phyloP scores from a whole-genome alignment of 2,329 filamentous ascomycete species.

The Emydomyces testavorans region DNA sequence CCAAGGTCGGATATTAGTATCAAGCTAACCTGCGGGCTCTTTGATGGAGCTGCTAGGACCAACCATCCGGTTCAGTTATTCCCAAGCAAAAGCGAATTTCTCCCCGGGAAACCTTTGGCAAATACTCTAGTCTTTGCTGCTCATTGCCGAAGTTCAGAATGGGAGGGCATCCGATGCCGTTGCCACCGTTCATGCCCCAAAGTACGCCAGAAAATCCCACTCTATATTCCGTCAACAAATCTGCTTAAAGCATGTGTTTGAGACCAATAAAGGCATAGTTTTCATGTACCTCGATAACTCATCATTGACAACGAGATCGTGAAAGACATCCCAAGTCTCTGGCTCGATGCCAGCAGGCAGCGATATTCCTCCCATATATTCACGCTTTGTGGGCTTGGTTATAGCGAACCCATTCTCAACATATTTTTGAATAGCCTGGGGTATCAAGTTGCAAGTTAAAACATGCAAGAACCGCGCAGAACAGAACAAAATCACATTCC shows the following conservation, averaged over 20 bases:
- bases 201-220: slow-evolving; percentile 48
- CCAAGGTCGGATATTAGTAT: background rate
- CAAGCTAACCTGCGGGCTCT: slow-evolving; percentile 28
- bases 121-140: slow-evolving; percentile 48
- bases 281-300: slow-evolving; percentile 32
- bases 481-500: too few species aligned
- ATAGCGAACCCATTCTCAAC: slow-evolving; percentile 32
- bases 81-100: slow-evolving; percentile 52
- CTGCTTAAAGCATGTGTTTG: background rate
- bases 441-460: background rate
- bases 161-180: slow-evolving; percentile 52
- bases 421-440: slow-evolving; percentile 30
- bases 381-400: slow-evolving; percentile 28
- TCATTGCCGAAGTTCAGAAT: slow-evolving; percentile 51
- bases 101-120: slow-evolving; percentile 48
- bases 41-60: slow-evolving; percentile 13
- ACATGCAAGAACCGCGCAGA: background rate
- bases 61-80: slow-evolving; percentile 53
- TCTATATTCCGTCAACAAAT: slow-evolving; percentile 23
- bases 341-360: slow-evolving; percentile 38
- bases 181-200: slow-evolving; percentile 48
- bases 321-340: slow-evolving; percentile 46
- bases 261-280: background rate
- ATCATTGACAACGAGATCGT: slow-evolving; percentile 45
- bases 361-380: slow-evolving; percentile 32